Evolutionary conservation across 1,284 basidiomycete species (phyloP), one percentile per base, ranked within the genome.

Genomic region (Ganoderma leucocontextum): DNA sequence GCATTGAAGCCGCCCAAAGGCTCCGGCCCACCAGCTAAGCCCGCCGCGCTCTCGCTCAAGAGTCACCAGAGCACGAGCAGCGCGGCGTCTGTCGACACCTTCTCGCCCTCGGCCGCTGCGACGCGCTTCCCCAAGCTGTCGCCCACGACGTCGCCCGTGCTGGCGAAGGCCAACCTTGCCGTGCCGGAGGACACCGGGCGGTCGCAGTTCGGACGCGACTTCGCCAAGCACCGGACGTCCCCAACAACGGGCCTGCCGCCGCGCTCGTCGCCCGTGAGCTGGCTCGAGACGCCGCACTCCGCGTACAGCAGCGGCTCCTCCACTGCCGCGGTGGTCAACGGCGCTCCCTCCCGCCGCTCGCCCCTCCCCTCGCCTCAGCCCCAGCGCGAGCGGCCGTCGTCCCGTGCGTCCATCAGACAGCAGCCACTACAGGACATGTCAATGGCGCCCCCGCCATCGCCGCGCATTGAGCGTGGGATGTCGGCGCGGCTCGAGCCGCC

Each of bases 61-160:
- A 63, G 73, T 55, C 73, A 72, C 71, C 75, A 69, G 62, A 69
- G 64, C 69, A 73, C 66, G 62, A 69, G 62, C 65, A 72, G 69
- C 60, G 65, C 69, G 25, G 62, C 73, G 35, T 65, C 64, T 25
- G 44, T 35, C 12, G 68, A 66, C 61, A 57, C 70, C 38, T 63
- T 66, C 29, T 76, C 74, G 3, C 78, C 77, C 29, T 77, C 76
- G 5, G 74, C 73, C 1, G 79, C 76, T 1, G 78, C 77, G n/a
- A 72, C 72, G 19, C 78, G 78, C 25, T 80, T 78, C 75, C 79
- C 78, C 9, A 74, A 65, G 67, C 73, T 78, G 6, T 79, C 79
- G 7, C 79, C 79, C 4, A 71, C 77, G 12, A 63, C 70, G 13
- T 78, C 77, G 6, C 76, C 79, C 17, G 75, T 72, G 39, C 53